These are phyloP conservation scores for Yamadazyma atlantica DNA, from an alignment of 1,139 yeast species.

Conservation along the genomic window DNA sequence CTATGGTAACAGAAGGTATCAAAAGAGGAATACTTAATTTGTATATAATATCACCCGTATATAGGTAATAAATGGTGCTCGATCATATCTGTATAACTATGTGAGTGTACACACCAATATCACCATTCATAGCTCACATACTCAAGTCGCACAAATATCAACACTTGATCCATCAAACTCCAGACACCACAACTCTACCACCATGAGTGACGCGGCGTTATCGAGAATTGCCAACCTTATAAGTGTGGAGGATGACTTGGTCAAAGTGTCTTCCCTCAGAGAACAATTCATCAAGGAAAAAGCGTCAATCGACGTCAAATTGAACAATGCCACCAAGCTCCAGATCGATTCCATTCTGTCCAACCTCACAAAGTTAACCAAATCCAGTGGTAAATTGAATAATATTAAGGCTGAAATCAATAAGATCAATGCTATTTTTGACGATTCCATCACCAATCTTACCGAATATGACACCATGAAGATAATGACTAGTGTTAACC, in stretches of 20 bases:
- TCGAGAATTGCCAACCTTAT: slow-evolving; percentile 46
- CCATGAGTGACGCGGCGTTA: slow-evolving; percentile 47
- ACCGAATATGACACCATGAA: slow-evolving; percentile 59
- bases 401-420: slow-evolving; percentile 54
- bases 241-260: slow-evolving; percentile 56
- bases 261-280: slow-evolving; percentile 51
- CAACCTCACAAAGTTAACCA: slow-evolving; percentile 37
- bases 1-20: slow-evolving; percentile 11
- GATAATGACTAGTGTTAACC: slow-evolving; percentile 65
- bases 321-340: slow-evolving; percentile 60
- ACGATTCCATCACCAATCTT: slow-evolving; percentile 51
- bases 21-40: slow-evolving; percentile 6
- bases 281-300: slow-evolving; percentile 69
- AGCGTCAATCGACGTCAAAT: slow-evolving; percentile 67
- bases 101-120: no score
- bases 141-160: no score
- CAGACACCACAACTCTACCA: not conserved
- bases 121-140: no score
- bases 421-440: slow-evolving; percentile 57
- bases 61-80: no score
- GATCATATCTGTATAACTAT: no score
- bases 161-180: not conserved
- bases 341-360: slow-evolving; percentile 56
- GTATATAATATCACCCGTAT: no score
- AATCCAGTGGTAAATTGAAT: slow-evolving; percentile 40